Percentiles rank a stretch among this genome's conserved stretches.
Evolutionary conservation across 108 stramenopile genomes (phyloP).

Genomic region (Cyclotella choctawhatcheeana): DNA sequence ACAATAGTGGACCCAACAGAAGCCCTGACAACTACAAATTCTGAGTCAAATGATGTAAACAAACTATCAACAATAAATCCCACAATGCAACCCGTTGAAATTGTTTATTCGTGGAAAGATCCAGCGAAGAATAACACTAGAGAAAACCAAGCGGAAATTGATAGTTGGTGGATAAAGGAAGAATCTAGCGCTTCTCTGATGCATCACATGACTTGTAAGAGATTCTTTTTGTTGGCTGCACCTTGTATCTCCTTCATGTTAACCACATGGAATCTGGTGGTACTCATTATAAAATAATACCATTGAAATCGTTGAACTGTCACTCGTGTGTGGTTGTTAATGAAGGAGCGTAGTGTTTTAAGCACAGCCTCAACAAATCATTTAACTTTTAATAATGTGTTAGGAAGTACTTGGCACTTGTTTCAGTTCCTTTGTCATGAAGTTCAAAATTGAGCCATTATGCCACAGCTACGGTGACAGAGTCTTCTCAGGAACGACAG

Average conservation of each 20-base stretch:
- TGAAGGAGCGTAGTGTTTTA: background rate
- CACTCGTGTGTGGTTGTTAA: background rate
- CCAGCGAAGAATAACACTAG: background rate
- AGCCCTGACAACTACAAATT: background rate
- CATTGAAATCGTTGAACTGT: background rate
- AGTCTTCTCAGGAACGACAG: no score
- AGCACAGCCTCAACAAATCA: no score
- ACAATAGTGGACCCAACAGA: background rate
- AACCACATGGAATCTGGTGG: no score
- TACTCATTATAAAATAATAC: background rate
- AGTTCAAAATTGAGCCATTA: no score
- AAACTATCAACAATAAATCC: background rate
- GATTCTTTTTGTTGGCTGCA: background rate
- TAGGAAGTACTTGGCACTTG: no score
- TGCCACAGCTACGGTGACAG: no score
- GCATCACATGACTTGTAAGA: background rate
- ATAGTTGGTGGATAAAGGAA: constrained; percentile 18
- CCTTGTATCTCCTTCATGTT: background rate
- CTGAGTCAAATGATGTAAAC: background rate
- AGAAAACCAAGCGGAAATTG: constrained; percentile 17
- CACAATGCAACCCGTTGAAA: background rate
- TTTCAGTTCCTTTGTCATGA: no score
- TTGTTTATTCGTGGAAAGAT: constrained; percentile 2
- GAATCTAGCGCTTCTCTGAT: background rate
- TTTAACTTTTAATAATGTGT: no score